Base-by-base conservation (phyloP, 768 basidiomycete genomes). In the Phlebiopsis flavidoalba region DNA sequence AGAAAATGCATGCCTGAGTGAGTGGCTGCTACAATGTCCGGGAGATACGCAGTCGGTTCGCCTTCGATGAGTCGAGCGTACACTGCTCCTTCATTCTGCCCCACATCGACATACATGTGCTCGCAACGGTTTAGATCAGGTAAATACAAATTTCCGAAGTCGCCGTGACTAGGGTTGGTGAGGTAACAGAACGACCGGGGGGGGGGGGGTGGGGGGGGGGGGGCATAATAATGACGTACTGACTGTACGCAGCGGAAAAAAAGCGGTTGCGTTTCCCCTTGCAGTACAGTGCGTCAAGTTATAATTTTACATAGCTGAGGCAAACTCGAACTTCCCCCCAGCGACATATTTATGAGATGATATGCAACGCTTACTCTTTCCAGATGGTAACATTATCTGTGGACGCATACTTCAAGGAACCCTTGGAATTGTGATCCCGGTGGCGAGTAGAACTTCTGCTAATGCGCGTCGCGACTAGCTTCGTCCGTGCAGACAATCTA, bases 341-440 rank as follows among this genome's bases (percentile, higher is more conserved):
- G n/a, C n/a, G n/a, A n/a, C n/a, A n/a, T n/a, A n/a, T n/a, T 8
- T 24, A 12, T 31, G 10, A 47, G 24, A 21, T 21, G 8, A 21
- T 7, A 12, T 5, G 17, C 17, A n/a, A 19, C 19, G 47, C 54
- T 53, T 26, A 60, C 63, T 69, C 65, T 47, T 66, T 61, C 61
- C 68, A 69, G 36, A 70, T 61, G 3, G 67, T 68, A 50, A 68
- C 60, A 50, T 68, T 70, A 45, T 70, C 69, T 35, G 66, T 70
- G 69, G 67, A n/a, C n/a, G n/a, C n/a, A n/a, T n/a, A n/a, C n/a
- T n/a, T n/a, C n/a, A n/a, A n/a, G n/a, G n/a, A n/a, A n/a, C n/a
- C n/a, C n/a, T 63, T 70, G 69, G 60, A 70, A 70, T 59, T 70
- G 69, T 15, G 53, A n/a, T 59, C n/a, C 66, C 66, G n/a, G 62